Conservation (phyloP, 768 basidiomycete genomes). For the Podaxis sp. region DNA sequence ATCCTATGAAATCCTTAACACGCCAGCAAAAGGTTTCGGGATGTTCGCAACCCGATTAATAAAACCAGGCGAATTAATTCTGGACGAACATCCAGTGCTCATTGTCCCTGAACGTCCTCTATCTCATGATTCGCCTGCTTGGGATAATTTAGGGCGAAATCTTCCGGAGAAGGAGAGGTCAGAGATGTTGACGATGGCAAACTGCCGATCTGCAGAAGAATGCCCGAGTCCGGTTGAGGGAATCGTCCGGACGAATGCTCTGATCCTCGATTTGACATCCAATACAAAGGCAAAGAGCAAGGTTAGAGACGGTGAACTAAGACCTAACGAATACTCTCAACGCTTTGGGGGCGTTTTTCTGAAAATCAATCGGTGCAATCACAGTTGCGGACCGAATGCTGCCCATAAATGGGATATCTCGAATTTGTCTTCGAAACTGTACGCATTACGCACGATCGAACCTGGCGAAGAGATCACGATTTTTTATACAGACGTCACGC, state of each 20-base stretch:
- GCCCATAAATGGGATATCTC: slow-evolving; percentile 39
- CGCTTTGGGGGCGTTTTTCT: slow-evolving; percentile 43
- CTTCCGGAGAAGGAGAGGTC: slow-evolving; percentile 24
- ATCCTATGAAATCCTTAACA: slow-evolving; percentile 23
- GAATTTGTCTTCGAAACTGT: slow-evolving; percentile 36
- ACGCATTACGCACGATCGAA: slow-evolving; percentile 36
- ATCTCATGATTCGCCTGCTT: slow-evolving; percentile 25
- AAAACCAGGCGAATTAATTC: slow-evolving; percentile 30
- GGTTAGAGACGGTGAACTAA: slow-evolving; percentile 8
- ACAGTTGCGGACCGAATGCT: slow-evolving; percentile 47
- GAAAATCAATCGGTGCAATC: slow-evolving; percentile 41
- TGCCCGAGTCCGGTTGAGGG: slow-evolving; percentile 37
- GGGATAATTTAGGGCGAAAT: slow-evolving; percentile 27
- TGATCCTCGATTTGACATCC: slow-evolving; percentile 31
- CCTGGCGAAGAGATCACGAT: slow-evolving; percentile 44
- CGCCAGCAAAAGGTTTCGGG: slow-evolving; percentile 32
- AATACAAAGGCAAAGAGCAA: slow-evolving; percentile 19
- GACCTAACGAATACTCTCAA: slow-evolving; percentile 13
- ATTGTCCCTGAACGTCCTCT: slow-evolving; percentile 32
- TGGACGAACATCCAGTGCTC: slow-evolving; percentile 38
- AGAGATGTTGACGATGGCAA: slow-evolving; percentile 32
- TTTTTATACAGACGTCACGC: slow-evolving; percentile 41
- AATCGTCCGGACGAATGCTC: slow-evolving; percentile 42
- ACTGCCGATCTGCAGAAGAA: slow-evolving; percentile 29
- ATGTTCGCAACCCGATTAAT: slow-evolving; percentile 36